Base-by-base conservation (phyloP, 1,284 basidiomycete genomes). In the Tylopilus orsonianus region DNA sequence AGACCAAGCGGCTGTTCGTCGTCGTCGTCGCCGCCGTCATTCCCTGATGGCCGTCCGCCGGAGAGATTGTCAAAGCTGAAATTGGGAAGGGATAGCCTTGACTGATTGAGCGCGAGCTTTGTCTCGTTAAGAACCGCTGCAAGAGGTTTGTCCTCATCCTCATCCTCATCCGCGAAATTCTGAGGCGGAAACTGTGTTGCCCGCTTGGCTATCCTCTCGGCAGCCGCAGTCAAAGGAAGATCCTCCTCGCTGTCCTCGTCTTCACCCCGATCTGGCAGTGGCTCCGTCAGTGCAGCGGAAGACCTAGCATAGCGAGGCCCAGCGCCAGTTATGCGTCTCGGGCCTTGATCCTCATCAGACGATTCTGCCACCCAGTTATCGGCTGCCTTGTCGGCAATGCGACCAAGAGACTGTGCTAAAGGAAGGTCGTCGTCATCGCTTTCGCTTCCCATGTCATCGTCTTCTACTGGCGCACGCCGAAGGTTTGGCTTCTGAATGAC, bases 231-330 rank as follows among this genome's bases (percentile, higher is more conserved):
- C n/a, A 90, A 71, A 6, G 87, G 87, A 36, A 89, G 54, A 65
- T 90, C 87, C 56, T 89, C 87, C 41, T 90, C 88, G 56, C 83
- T 86, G 56, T 83, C 76, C 14, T 61, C 63, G 56, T 81, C 75
- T 18, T 56, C 61, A 8, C 23, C 37, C 26, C 14, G 45, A 26
- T 53, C 27, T 44, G 53, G 35, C 2, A 47, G 47, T 47, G 46
- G n/a, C 35, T 52, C 37, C 30, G 52, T 39, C 14, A 52, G 50
- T 26, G 54, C 55, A 32, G 51, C 54, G 14, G 56, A 43, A 26
- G 64, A 46, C 35, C 42, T 45, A 22, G 27, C 37, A 56, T 77
- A 75, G 54, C 76, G 72, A 47, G 70, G 75, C 5, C 81, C 81
- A n/a, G 73, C 70, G 35, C 80, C 78, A 14, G 76, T 78, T 2